phyloP scores from a whole-genome alignment of 495 filamentous ascomycete species.

The Tuber magnatum region DNA sequence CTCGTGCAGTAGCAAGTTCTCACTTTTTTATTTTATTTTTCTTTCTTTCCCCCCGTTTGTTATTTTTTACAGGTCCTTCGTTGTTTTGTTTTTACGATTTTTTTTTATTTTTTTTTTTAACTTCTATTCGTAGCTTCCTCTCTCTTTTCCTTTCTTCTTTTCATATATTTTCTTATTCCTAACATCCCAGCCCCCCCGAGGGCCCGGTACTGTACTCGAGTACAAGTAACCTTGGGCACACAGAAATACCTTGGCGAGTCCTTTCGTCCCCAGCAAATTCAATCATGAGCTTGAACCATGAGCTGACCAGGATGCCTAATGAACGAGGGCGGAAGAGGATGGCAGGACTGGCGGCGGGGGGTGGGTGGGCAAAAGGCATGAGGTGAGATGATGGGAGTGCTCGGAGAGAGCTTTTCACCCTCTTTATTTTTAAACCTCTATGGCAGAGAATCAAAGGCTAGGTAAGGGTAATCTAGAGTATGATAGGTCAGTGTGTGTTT shows the following conservation, averaged over 20 bases:
- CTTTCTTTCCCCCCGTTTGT: neutral
- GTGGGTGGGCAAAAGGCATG: neutral
- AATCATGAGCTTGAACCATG: neutral
- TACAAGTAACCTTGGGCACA: neutral
- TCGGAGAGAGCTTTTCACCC: neutral
- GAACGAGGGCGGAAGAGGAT: neutral
- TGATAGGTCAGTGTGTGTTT: neutral
- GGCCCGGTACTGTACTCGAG: neutral
- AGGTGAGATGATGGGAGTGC: neutral
- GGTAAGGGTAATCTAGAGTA: neutral
- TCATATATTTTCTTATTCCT: neutral
- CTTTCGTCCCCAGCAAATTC: neutral
- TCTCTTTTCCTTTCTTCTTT: neutral
- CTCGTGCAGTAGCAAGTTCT: too few relatives aligned
- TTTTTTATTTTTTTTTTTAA: too few relatives aligned
- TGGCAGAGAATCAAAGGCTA: neutral
- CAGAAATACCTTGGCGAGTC: neutral
- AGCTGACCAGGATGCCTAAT: neutral
- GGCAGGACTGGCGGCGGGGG: neutral
- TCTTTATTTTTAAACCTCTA: neutral
- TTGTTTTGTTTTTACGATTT: slow-evolving; percentile 3
- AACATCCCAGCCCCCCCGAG: neutral
- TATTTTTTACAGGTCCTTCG: neutral
- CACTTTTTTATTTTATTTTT: neutral
- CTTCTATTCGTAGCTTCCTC: neutral